Evolutionary conservation across 345 rosid species (phyloP), one percentile per base, ranked within the genome.

Genomic region (Arabidopsis arenosa): DNA sequence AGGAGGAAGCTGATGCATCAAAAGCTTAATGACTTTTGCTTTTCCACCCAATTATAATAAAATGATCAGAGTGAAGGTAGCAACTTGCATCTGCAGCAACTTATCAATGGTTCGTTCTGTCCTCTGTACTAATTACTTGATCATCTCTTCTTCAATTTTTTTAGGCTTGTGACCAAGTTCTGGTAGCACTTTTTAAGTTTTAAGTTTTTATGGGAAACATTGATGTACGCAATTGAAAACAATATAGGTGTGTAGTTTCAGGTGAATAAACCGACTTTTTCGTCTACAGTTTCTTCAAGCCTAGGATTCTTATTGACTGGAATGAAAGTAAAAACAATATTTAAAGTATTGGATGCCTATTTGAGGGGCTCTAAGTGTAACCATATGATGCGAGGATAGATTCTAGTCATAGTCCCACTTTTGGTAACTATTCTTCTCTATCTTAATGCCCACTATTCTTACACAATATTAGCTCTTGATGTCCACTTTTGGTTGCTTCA

Each of bases 251-350:
- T 75, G 6, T 75, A 21, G 69, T 43, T 70, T 54, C 52, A 36
- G 51, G 70, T 55, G 70, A n/a, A 68, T 76, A 49, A 53, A 53
- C 12, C 36, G 1, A 62, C 43, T 23, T 43, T 76, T 55, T 63
- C 57, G 54, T 54, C 10, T 26, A 6, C 15, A 37, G 43, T 49
- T 51, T 39, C 33, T 43, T 76, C 2, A 32, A 77, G 67, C 57
- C 54, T 71, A 64, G 62, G 72, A 49, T 71, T 71, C 72, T 71
- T 28, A 49, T 64, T 71, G 80, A 77, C 66, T 77, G 47, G 80
- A 56, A 48, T 37, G 66, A 57, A 71, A 49, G 36, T 53, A 53
- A 55, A 69, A 68, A 32, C 63, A 51, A 68, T 48, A 18, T 66
- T n/a, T 3, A 6, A 15, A 49, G 75, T 53, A 68, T 68, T 68